Evolutionary conservation across 805 yeast species (phyloP), one percentile per base, ranked within the genome.

Genomic region (Ogataea dorogensis): DNA sequence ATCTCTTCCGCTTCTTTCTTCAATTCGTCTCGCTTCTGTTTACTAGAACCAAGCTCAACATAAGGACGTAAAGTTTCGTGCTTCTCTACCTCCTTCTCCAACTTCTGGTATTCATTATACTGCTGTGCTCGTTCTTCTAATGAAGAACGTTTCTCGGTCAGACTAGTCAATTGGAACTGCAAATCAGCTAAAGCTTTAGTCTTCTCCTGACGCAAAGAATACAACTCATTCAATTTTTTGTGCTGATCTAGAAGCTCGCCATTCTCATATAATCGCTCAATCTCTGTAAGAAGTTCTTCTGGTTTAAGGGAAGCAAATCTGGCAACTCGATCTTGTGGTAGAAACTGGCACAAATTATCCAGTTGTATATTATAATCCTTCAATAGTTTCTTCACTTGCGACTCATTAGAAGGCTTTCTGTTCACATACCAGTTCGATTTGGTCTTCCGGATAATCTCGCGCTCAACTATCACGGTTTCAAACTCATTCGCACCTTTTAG

Each of bases 241-340:
- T 91, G 94, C 32, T 68, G 69, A 2, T 59, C 60, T 4, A 77
- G 56, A 46, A 89, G 61, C 24, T 73, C 68, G 3, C 81, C 74
- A 33, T 74, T 67, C 5, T 83, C 86, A 20, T 87, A 74, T 1
- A 96, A 87, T 41, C 91, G 65, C 52, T 88, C 86, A 1, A 95
- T 86, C 50, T 86, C 95, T 17, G 67, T 51, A 9, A 93, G 66
- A 7, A 91, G 63, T 42, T 78, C 77, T 44, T 84, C 88, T 1
- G 94, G 85, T 18, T 84, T 73, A 46, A 86, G 64, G 3, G 81
- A 75, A 0, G 97, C 95, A 66, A 93, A 93, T 46, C 86, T 87
- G 2, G 95, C 91, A 5, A 93, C 98, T 42, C 94, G 71, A 51
- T 91, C 98, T 56, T 93, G 99, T 0, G 98, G 96, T 37, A 93